Conservation (phyloP, 2,329 filamentous ascomycete genomes). For the Coniochaeta hoffmannii region DNA sequence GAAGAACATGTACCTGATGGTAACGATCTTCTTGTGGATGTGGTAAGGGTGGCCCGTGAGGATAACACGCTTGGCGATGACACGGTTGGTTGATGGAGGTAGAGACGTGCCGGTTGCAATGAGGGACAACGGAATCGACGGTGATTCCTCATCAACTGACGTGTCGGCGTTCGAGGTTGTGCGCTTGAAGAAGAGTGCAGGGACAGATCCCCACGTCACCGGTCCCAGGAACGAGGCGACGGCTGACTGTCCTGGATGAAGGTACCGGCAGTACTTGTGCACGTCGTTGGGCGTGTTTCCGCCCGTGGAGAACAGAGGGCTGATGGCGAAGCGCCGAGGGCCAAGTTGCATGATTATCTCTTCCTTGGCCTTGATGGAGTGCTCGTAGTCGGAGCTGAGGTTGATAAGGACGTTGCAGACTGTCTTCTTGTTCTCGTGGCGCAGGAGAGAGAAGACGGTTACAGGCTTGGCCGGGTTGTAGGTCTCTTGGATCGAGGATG, state of each 20-base stretch:
- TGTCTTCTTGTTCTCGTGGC: slow-evolving; percentile 92
- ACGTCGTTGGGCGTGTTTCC: slow-evolving; percentile 93
- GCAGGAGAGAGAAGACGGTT: slow-evolving; percentile 76
- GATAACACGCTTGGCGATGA: slow-evolving; percentile 90
- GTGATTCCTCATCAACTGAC: slow-evolving; percentile 22
- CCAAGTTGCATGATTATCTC: slow-evolving; percentile 89
- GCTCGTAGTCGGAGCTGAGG: slow-evolving; percentile 67
- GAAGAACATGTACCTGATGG: slow-evolving; percentile 99
- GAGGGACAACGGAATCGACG: slow-evolving; percentile 54
- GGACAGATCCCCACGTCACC: slow-evolving; percentile 87
- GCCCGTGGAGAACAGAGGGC: slow-evolving; percentile 82
- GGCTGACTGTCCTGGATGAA: slow-evolving; percentile 84
- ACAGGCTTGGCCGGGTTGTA: slow-evolving; percentile 53
- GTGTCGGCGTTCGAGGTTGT: slow-evolving; percentile 35
- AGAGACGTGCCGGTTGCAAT: slow-evolving; percentile 84
- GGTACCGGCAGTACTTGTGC: slow-evolving; percentile 89
- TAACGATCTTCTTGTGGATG: slow-evolving; percentile 97
- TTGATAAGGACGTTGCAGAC: slow-evolving; percentile 85
- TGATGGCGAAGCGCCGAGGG: slow-evolving; percentile 76
- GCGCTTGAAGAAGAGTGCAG: slow-evolving; percentile 78
- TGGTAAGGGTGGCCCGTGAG: slow-evolving; percentile 96
- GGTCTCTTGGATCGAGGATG: slow-evolving; percentile 32
- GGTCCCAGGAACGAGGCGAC: slow-evolving; percentile 88
- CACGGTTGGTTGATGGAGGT: slow-evolving; percentile 65
- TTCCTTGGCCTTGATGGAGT: slow-evolving; percentile 83